phyloP scores from a whole-genome alignment of 2,329 filamentous ascomycete species.

The Cadophora malorum region DNA sequence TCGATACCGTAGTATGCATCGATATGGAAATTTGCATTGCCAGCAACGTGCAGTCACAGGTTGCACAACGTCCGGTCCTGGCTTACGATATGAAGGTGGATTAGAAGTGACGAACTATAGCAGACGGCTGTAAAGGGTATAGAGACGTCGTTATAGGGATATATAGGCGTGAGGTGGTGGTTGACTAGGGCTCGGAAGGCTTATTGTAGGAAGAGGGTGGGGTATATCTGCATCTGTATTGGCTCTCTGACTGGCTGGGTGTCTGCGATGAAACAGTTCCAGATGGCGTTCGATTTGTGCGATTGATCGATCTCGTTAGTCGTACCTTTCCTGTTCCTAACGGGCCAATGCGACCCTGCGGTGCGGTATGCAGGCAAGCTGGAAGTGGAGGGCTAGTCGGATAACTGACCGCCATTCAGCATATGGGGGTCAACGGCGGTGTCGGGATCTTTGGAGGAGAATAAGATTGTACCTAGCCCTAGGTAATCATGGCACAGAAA shows the following conservation, averaged over 20 bases:
- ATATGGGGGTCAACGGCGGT: neutral
- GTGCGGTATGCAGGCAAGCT: neutral
- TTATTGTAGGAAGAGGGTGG: constrained; percentile 2
- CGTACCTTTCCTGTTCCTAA: constrained; percentile 29
- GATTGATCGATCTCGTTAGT: constrained; percentile 8
- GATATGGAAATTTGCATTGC: constrained; percentile 20
- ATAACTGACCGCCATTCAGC: neutral
- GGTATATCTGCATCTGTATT: neutral
- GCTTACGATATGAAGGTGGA: constrained; percentile 10
- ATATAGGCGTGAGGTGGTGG: constrained; percentile 4
- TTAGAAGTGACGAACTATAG: constrained; percentile 11
- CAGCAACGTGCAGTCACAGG: constrained; percentile 20
- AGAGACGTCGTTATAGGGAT: neutral
- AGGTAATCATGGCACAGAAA: neutral
- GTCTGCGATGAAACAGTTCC: constrained; percentile 12
- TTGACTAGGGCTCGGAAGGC: neutral
- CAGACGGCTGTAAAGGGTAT: constrained; percentile 6
- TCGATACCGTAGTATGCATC: constrained; percentile 11
- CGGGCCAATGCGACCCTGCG: constrained; percentile 16
- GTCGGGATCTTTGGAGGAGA: neutral
- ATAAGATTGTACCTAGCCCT: neutral
- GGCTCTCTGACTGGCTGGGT: neutral
- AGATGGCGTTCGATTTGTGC: constrained; percentile 2
- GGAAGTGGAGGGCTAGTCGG: neutral
- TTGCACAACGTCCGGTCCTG: constrained; percentile 20